Percentiles rank a stretch among this genome's conserved stretches.
Evolutionary conservation across 2,329 filamentous ascomycete species (phyloP).

Genomic region (Claviceps capensis): DNA sequence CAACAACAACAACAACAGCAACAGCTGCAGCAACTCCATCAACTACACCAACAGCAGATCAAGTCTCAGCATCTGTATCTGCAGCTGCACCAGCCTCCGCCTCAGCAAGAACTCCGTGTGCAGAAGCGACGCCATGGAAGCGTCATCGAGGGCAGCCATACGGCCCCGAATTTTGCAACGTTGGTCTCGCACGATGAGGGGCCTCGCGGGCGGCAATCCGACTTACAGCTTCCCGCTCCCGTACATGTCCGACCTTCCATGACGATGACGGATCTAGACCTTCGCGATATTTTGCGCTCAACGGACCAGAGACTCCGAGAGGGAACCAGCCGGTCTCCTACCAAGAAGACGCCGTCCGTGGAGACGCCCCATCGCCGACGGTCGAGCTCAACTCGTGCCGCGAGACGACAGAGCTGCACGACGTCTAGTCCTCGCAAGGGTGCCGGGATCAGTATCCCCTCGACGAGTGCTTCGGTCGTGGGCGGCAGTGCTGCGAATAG

Average conservation of each 20-base stretch:
- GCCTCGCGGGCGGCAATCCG: slow-evolving; percentile 3
- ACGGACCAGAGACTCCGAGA: slow-evolving; percentile 38
- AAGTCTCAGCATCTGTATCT: not conserved
- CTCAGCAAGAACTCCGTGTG: slow-evolving; percentile 7
- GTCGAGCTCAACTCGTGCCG: slow-evolving; percentile 5
- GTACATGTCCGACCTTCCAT: slow-evolving; percentile 12
- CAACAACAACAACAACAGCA: not conserved
- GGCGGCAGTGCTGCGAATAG: slow-evolving; percentile 26
- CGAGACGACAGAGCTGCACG: slow-evolving; percentile 8
- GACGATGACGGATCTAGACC: slow-evolving; percentile 30
- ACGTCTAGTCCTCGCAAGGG: slow-evolving; percentile 17
- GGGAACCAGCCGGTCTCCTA: slow-evolving; percentile 18
- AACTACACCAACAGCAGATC: not conserved
- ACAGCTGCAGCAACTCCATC: not conserved
- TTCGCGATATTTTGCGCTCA: slow-evolving; percentile 36
- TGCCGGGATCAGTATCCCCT: slow-evolving; percentile 8
- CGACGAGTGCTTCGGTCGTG: slow-evolving; percentile 14
- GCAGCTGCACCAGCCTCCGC: not conserved
- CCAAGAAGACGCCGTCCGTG: slow-evolving; percentile 15
- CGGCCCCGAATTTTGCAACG: slow-evolving; percentile 7
- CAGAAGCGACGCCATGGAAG: slow-evolving; percentile 8
- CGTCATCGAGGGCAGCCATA: slow-evolving; percentile 7
- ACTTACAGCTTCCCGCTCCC: slow-evolving; percentile 5
- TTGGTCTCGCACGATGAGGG: slow-evolving; percentile 8
- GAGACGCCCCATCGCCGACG: slow-evolving; percentile 9